A percentile compares a stretch with the other conserved stretches of the same genome.
These are phyloP conservation scores for Eucalyptus globulus DNA, from an alignment of 345 rosid species.

Conservation along the genomic window DNA sequence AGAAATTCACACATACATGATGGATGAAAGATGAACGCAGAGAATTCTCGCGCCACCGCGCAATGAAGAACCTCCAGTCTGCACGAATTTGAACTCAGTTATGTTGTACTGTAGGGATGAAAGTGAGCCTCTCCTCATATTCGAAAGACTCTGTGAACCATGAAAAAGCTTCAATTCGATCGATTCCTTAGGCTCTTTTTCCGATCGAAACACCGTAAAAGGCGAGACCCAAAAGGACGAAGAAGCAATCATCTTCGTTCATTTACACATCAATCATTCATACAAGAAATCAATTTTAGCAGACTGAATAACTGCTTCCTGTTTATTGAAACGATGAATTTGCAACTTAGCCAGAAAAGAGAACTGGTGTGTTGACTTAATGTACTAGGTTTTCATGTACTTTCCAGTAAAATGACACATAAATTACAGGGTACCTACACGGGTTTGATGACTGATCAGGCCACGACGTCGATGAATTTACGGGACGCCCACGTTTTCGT, in stretches of 20 bases:
- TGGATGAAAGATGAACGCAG: neutral
- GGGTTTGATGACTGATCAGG: neutral
- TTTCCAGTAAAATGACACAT: neutral
- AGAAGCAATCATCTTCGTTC: neutral
- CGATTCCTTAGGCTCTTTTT: neutral
- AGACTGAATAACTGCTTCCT: neutral
- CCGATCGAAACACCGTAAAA: neutral
- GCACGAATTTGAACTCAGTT: neutral
- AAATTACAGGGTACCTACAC: neutral
- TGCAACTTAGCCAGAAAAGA: neutral
- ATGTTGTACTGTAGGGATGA: neutral
- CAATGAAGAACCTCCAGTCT: neutral
- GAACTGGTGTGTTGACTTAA: neutral
- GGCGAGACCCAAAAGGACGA: neutral
- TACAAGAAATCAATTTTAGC: neutral
- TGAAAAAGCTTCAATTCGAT: neutral
- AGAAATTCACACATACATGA: neutral
- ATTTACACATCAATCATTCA: neutral
- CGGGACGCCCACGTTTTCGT: constrained; percentile 20
- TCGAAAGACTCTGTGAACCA: neutral
- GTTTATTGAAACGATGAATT: neutral
- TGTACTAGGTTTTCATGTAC: neutral
- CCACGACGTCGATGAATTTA: constrained; percentile 31
- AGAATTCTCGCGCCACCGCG: neutral
- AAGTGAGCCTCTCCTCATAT: neutral